Conservation (phyloP, 768 basidiomycete genomes). For the Amanita muscaria region DNA sequence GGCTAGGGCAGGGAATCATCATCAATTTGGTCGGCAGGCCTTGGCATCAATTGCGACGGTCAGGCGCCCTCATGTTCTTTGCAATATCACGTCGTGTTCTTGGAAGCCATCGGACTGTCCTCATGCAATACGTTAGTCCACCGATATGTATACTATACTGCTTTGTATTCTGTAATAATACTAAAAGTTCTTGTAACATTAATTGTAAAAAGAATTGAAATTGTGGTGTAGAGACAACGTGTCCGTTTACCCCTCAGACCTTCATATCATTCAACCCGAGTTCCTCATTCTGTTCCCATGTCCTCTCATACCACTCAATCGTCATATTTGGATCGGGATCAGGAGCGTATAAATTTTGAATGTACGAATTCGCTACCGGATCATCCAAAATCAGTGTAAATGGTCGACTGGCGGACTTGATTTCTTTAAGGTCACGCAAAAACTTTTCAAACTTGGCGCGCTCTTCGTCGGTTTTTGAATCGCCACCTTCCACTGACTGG, state of each 20-base stretch:
- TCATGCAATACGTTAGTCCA: too few relatives aligned
- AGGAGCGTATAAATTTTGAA: slow-evolving; percentile 96
- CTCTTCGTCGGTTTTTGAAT: slow-evolving; percentile 43
- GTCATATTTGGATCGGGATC: slow-evolving; percentile 94
- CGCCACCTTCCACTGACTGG: slow-evolving; percentile 34
- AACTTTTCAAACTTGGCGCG: slow-evolving; percentile 65
- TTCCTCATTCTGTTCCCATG: slow-evolving; percentile 89
- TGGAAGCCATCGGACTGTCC: too few relatives aligned
- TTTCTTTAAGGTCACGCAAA: slow-evolving; percentile 67
- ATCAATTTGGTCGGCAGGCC: too few relatives aligned
- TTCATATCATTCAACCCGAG: slow-evolving; percentile 88
- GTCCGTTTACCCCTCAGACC: slow-evolving; percentile 30
- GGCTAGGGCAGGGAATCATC: too few relatives aligned
- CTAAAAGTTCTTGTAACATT: too few relatives aligned
- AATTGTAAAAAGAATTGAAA: too few relatives aligned
- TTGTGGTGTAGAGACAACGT: too few relatives aligned
- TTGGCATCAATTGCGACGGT: too few relatives aligned
- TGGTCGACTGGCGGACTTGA: slow-evolving; percentile 66
- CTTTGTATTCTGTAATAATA: too few relatives aligned
- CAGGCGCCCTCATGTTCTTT: too few relatives aligned
- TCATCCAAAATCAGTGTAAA: slow-evolving; percentile 96
- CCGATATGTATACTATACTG: too few relatives aligned
- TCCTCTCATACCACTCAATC: slow-evolving; percentile 74
- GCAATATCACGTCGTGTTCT: too few relatives aligned
- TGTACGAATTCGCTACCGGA: slow-evolving; percentile 89